Percentiles rank a stretch among this genome's conserved stretches.
These are phyloP conservation scores for Hepatocystis sp. DNA, from an alignment of 169 alveolate species.

Conservation along the genomic window DNA sequence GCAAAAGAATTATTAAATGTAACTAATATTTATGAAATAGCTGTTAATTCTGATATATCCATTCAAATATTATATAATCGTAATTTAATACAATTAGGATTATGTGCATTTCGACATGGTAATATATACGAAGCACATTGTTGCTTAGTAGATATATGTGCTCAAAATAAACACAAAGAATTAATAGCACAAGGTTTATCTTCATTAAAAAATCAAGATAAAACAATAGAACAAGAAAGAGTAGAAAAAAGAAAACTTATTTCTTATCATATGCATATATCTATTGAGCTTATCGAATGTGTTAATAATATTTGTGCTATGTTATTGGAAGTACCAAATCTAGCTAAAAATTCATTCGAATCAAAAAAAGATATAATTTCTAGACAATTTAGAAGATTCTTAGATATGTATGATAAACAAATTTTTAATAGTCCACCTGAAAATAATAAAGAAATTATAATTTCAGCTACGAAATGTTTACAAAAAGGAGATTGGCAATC, in stretches of 20 bases:
- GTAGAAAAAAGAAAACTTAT: slow-evolving; percentile 96
- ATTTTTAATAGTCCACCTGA: slow-evolving; percentile 97
- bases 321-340: slow-evolving; percentile 93
- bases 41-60: slow-evolving; percentile 90
- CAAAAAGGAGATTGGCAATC: slow-evolving; percentile 96
- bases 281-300: slow-evolving; percentile 95
- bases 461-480: slow-evolving; percentile 93
- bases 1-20: slow-evolving; percentile 91
- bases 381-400: slow-evolving; percentile 93
- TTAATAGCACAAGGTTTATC: slow-evolving; percentile 96
- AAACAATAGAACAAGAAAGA: slow-evolving; percentile 95
- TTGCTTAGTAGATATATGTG: slow-evolving; percentile 93
- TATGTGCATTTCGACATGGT: slow-evolving; percentile 97
- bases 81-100: slow-evolving; percentile 95
- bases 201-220: slow-evolving; percentile 91
- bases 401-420: slow-evolving; percentile 94
- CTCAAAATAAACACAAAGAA: slow-evolving; percentile 95
- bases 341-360: slow-evolving; percentile 87
- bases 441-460: slow-evolving; percentile 93
- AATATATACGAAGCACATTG: slow-evolving; percentile 92
- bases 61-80: slow-evolving; percentile 97
- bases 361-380: slow-evolving; percentile 83
- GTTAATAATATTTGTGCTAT: slow-evolving; percentile 94
- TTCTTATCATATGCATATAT: slow-evolving; percentile 98
- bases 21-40: slow-evolving; percentile 91